phyloP scores from a whole-genome alignment of 768 basidiomycete species.

The Fistulinella prunicolor region DNA sequence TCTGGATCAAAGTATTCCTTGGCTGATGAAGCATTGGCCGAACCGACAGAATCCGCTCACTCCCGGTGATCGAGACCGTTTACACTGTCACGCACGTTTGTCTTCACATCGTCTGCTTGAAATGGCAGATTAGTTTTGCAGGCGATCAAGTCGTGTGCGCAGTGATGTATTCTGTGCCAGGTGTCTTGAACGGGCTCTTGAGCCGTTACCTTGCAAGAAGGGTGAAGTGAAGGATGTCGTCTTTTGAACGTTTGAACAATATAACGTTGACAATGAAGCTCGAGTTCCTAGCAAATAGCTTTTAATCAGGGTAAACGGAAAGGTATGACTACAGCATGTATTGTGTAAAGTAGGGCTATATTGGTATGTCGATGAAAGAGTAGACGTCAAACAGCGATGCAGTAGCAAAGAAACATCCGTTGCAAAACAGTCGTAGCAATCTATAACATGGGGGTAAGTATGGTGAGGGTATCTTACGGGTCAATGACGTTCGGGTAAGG shows the following conservation, averaged over 20 bases:
- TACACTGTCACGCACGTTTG: neutral
- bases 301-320: too few species aligned
- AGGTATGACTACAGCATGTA: slow-evolving; percentile 8
- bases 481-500: slow-evolving; percentile 19
- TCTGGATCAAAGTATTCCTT: slow-evolving; percentile 3
- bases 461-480: neutral
- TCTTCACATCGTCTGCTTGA: neutral
- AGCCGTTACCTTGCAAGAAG: too few species aligned
- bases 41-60: slow-evolving; percentile 6
- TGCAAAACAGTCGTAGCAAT: slow-evolving; percentile 6
- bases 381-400: slow-evolving; percentile 1
- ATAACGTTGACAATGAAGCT: too few species aligned
- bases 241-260: too few species aligned
- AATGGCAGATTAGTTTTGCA: neutral
- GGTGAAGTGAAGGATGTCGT: too few species aligned
- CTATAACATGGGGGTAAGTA: neutral
- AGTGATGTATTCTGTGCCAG: too few species aligned
- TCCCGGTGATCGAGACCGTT: slow-evolving; percentile 1
- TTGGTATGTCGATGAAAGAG: slow-evolving; percentile 1
- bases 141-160: neutral
- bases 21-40: slow-evolving; percentile 23
- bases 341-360: slow-evolving; percentile 18
- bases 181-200: too few species aligned
- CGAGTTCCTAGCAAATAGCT: too few species aligned
- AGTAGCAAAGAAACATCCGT: neutral